Evolutionary conservation across 2,329 filamentous ascomycete species (phyloP).

Genomic region (Coniochaeta sp.): DNA sequence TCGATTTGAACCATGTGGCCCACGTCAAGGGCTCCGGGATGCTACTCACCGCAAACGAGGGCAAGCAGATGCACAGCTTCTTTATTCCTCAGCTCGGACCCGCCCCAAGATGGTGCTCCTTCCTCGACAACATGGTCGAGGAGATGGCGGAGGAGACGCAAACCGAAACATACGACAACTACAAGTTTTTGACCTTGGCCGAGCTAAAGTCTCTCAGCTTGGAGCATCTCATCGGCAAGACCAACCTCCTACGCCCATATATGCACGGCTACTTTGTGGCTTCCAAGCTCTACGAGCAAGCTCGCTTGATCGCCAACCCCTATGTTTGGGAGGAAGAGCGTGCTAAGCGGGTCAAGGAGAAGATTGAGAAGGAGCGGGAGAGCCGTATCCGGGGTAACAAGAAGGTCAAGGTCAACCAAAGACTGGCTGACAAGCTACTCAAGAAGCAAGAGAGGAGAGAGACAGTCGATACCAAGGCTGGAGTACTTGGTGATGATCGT

Average conservation of each 20-base stretch:
- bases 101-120: slow-evolving; percentile 90
- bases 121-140: slow-evolving; percentile 95
- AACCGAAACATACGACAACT: slow-evolving; percentile 93
- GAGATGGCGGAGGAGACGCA: slow-evolving; percentile 86
- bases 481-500: slow-evolving; percentile 74
- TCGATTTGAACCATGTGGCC: slow-evolving; percentile 90
- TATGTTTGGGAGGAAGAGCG: slow-evolving; percentile 91
- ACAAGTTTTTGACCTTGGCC: slow-evolving; percentile 89
- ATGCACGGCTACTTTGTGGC: slow-evolving; percentile 99
- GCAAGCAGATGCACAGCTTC: slow-evolving; percentile 58
- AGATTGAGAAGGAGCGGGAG: slow-evolving; percentile 94
- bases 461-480: slow-evolving; percentile 50
- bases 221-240: slow-evolving; percentile 83
- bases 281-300: slow-evolving; percentile 92
- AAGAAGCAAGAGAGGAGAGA: slow-evolving; percentile 55
- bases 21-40: slow-evolving; percentile 92
- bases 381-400: slow-evolving; percentile 90
- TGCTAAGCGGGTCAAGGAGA: slow-evolving; percentile 84
- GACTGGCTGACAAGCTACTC: slow-evolving; percentile 66
- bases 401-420: slow-evolving; percentile 95
- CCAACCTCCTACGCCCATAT: slow-evolving; percentile 83
- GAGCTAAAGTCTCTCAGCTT: slow-evolving; percentile 82
- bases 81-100: slow-evolving; percentile 91
- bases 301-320: slow-evolving; percentile 84
- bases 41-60: slow-evolving; percentile 94